A percentile compares a stretch with the other conserved stretches of the same genome.
phyloP scores from a whole-genome alignment of 1,284 basidiomycete genomes.

The Sporisorium scitamineum region DNA sequence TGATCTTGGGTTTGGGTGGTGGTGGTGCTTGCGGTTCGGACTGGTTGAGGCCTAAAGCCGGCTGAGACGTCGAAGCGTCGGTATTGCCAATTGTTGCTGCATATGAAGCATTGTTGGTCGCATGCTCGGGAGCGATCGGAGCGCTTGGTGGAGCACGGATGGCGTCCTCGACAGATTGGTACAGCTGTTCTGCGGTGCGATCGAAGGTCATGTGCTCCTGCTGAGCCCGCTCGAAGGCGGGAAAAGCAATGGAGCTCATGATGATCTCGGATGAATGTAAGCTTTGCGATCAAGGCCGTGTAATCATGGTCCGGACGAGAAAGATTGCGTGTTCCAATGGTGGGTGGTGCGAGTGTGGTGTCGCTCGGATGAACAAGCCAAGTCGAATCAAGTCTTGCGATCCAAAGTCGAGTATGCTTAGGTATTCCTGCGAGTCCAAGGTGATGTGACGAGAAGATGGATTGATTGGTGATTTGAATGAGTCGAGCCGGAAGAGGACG shows the following conservation, averaged over 20 bases:
- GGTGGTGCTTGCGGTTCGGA: slow-evolving; percentile 6
- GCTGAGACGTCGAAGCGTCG: slow-evolving; percentile 6
- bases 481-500: background rate
- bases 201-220: slow-evolving; percentile 41
- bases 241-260: slow-evolving; percentile 47
- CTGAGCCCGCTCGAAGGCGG: slow-evolving; percentile 42
- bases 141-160: slow-evolving; percentile 7
- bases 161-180: slow-evolving; percentile 31
- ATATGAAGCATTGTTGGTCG: slow-evolving; percentile 1
- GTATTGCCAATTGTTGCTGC: background rate
- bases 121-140: background rate
- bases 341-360: background rate
- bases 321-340: background rate
- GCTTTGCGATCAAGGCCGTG: slow-evolving; percentile 2
- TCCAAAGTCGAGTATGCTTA: background rate
- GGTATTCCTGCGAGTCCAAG: background rate
- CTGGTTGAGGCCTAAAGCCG: background rate
- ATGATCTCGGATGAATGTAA: background rate
- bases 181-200: slow-evolving; percentile 32
- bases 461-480: background rate
- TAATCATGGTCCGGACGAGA: slow-evolving; percentile 12
- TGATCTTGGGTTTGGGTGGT: slow-evolving; percentile 41
- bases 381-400: background rate
- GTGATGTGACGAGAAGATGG: background rate
- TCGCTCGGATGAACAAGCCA: background rate